Conservation (phyloP, 768 basidiomycete genomes). For the Lactarius sanguifluus region DNA sequence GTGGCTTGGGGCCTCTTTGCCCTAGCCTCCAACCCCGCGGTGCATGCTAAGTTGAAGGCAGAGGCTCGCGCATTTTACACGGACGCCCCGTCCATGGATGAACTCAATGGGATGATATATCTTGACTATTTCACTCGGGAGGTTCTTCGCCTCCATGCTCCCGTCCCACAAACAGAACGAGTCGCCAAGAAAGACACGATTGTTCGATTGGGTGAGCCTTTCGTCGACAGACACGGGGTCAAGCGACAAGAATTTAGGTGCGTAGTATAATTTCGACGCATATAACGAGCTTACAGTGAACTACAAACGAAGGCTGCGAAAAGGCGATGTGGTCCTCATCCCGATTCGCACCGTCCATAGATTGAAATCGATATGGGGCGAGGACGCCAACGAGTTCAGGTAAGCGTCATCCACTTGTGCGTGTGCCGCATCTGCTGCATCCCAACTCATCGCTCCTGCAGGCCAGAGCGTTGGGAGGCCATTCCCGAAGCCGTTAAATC, state of each 20-base stretch:
- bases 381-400: constrained; percentile 32
- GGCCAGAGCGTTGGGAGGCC: constrained; percentile 31
- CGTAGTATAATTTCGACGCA: neutral
- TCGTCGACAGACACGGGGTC: constrained; percentile 27
- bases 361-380: constrained; percentile 28
- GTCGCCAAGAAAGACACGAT: constrained; percentile 24
- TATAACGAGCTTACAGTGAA: neutral
- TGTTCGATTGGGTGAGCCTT: constrained; percentile 27
- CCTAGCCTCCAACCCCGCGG: constrained; percentile 46
- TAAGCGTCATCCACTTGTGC: constrained; percentile 24
- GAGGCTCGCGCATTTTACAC: constrained; percentile 54
- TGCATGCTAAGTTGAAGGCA: constrained; percentile 56
- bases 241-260: constrained; percentile 26
- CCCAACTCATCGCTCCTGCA: neutral
- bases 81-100: constrained; percentile 67
- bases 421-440: neutral
- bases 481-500: constrained; percentile 18
- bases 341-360: constrained; percentile 23
- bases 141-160: constrained; percentile 24
- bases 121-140: constrained; percentile 42
- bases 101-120: constrained; percentile 62
- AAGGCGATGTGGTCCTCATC: constrained; percentile 22
- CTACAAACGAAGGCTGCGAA: constrained; percentile 7
- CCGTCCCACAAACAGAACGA: constrained; percentile 25
- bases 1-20: constrained; percentile 61